A percentile compares a stretch with the other conserved stretches of the same genome.
Conservation (phyloP, 2,329 filamentous ascomycete genomes). For the Epichloe baconii region DNA sequence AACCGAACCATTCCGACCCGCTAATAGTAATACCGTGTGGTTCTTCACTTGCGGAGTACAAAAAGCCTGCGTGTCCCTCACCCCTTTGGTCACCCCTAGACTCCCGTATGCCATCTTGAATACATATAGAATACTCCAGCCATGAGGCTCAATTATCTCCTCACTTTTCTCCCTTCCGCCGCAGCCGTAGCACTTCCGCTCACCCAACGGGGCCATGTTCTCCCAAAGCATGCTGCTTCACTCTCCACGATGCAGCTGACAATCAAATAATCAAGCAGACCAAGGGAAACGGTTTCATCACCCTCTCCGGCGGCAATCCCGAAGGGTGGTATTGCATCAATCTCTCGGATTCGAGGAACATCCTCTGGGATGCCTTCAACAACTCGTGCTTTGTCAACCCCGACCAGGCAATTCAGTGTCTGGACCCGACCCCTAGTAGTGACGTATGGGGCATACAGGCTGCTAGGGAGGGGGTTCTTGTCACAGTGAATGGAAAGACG, state of each 20-base stretch:
- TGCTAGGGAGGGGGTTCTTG: slow-evolving; percentile 9
- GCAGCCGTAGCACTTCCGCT: slow-evolving; percentile 12
- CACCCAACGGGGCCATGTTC: slow-evolving; percentile 8
- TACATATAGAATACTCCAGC: neutral
- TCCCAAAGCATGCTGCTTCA: slow-evolving; percentile 19
- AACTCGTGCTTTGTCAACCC: slow-evolving; percentile 21
- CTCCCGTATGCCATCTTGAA: too few relatives aligned
- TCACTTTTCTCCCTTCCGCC: slow-evolving; percentile 11
- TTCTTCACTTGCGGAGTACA: neutral
- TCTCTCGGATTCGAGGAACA: slow-evolving; percentile 10
- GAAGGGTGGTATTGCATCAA: slow-evolving; percentile 21
- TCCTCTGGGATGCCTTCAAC: slow-evolving; percentile 16
- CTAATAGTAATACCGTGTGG: neutral
- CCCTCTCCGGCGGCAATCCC: slow-evolving; percentile 12
- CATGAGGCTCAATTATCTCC: slow-evolving; percentile 2
- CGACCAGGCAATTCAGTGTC: slow-evolving; percentile 16
- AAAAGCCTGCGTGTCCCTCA: neutral
- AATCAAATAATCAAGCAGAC: slow-evolving; percentile 16
- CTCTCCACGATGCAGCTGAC: slow-evolving; percentile 14
- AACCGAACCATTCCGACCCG: neutral
- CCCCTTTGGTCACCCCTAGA: too few relatives aligned
- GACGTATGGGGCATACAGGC: slow-evolving; percentile 16
- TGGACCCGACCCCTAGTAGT: slow-evolving; percentile 18
- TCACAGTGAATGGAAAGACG: slow-evolving; percentile 13
- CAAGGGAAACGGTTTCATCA: slow-evolving; percentile 13